A percentile compares a stretch with the other conserved stretches of the same genome.
Conservation (phyloP, 106 monocot species). For the Narthecium ossifragum region DNA sequence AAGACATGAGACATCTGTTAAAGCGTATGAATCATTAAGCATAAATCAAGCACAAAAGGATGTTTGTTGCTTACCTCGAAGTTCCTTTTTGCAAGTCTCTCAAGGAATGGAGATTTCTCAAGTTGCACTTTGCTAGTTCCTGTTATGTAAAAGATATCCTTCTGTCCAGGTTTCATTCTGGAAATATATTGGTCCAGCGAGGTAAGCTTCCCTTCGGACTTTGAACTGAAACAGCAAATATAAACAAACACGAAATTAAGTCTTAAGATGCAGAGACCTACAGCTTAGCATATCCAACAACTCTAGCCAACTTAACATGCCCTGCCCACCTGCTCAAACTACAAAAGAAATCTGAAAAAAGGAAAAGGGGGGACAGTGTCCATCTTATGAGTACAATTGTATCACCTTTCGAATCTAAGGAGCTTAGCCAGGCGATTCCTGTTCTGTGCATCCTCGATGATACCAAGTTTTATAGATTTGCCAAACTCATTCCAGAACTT, state of each 20-base stretch:
- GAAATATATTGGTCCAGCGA: slow-evolving; percentile 93
- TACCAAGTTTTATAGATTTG: slow-evolving; percentile 97
- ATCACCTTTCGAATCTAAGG: slow-evolving; percentile 96
- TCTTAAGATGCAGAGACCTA: too few relatives aligned
- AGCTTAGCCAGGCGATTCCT: slow-evolving; percentile 97
- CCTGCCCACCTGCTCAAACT: too few relatives aligned
- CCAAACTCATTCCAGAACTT: slow-evolving; percentile 99
- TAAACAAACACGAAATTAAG: too few relatives aligned
- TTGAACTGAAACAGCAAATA: slow-evolving; percentile 46
- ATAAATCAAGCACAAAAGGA: too few relatives aligned
- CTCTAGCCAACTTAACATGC: too few relatives aligned
- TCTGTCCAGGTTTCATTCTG: slow-evolving; percentile 93
- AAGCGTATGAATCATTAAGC: too few relatives aligned
- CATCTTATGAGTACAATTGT: too few relatives aligned
- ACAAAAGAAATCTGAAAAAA: too few relatives aligned
- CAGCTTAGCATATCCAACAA: too few relatives aligned
- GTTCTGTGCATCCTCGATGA: slow-evolving; percentile 94
- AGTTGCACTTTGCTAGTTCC: slow-evolving; percentile 95
- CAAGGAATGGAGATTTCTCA: slow-evolving; percentile 98
- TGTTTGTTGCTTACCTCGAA: slow-evolving; percentile 81
- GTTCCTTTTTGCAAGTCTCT: slow-evolving; percentile 89
- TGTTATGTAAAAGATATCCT: slow-evolving; percentile 96
- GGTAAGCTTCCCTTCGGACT: slow-evolving; percentile 87
- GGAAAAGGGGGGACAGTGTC: background rate
- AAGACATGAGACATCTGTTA: too few relatives aligned